These are phyloP conservation scores for Tylopilus intermedius DNA, from an alignment of 768 basidiomycete species.

Conservation along the genomic window DNA sequence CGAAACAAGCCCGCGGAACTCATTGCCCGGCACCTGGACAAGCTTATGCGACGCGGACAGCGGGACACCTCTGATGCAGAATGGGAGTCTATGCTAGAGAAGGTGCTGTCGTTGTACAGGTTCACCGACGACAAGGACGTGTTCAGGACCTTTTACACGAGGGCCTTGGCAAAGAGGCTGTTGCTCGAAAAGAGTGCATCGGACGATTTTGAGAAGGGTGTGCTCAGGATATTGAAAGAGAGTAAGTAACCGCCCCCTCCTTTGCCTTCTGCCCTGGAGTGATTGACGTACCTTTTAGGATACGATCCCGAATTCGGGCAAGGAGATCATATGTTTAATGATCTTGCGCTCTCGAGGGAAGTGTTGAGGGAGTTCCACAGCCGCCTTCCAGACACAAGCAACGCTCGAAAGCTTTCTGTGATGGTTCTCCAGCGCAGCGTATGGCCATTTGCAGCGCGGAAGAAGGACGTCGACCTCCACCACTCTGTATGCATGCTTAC, in stretches of 20 bases:
- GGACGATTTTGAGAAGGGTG: slow-evolving; percentile 78
- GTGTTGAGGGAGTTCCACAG: slow-evolving; percentile 61
- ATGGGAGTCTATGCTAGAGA: slow-evolving; percentile 61
- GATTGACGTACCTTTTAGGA: slow-evolving; percentile 42
- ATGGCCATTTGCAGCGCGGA: slow-evolving; percentile 73
- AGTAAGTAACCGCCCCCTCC: slow-evolving; percentile 38
- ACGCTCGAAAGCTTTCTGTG: slow-evolving; percentile 53
- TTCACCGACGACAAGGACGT: slow-evolving; percentile 93
- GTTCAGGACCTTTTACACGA: slow-evolving; percentile 88
- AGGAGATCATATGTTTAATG: slow-evolving; percentile 95
- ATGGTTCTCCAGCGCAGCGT: slow-evolving; percentile 85
- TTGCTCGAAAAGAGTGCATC: slow-evolving; percentile 81
- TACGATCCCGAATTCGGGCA: slow-evolving; percentile 95
- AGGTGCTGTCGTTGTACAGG: slow-evolving; percentile 68
- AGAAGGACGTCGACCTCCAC: slow-evolving; percentile 50
- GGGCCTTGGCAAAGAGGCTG: slow-evolving; percentile 80
- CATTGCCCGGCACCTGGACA: slow-evolving; percentile 88
- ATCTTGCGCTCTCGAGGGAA: slow-evolving; percentile 74
- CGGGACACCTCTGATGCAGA: slow-evolving; percentile 56
- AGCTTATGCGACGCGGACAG: slow-evolving; percentile 83
- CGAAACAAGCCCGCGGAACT: slow-evolving; percentile 86
- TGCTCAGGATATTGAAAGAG: slow-evolving; percentile 83
- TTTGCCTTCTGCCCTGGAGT: not conserved
- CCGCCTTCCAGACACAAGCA: slow-evolving; percentile 35
- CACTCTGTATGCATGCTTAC: slow-evolving; percentile 36